These are phyloP conservation scores for Amyloporia xantha DNA, from an alignment of 768 basidiomycete genomes.

Conservation along the genomic window DNA sequence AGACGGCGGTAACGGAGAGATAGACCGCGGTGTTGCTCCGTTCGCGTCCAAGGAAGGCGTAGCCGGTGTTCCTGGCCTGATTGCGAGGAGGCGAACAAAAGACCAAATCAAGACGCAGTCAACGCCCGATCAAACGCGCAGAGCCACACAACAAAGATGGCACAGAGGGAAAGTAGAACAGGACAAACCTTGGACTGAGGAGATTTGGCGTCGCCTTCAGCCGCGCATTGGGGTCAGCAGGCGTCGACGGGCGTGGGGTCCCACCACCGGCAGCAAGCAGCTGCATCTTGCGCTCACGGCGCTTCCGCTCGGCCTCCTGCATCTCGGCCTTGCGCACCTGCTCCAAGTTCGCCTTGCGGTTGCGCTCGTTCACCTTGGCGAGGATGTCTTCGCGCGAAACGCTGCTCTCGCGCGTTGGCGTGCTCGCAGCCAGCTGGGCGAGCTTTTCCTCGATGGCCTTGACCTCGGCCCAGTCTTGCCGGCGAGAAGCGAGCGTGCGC, in stretches of 20 bases:
- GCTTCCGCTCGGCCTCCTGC: conserved; percentile 60
- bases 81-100: conserved; percentile 12
- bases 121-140: conserved; percentile 10
- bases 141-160: conserved; percentile 1
- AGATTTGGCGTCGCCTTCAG: conserved; percentile 57
- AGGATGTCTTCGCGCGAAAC: conserved; percentile 44
- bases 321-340: conserved; percentile 72
- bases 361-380: conserved; percentile 83
- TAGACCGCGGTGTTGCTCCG: conserved; percentile 24
- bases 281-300: conserved; percentile 58
- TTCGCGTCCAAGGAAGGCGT: conserved; percentile 33
- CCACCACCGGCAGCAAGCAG: conserved; percentile 29
- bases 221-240: conserved; percentile 56
- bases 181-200: conserved; percentile 58
- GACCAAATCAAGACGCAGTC: conserved; percentile 18
- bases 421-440: conserved; percentile 36
- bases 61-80: conserved; percentile 32
- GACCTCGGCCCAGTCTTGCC: conserved; percentile 64
- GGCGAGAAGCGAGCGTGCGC: conserved; percentile 66
- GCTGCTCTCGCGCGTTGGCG: conserved; percentile 15
- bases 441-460: conserved; percentile 57
- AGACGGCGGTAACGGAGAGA: conserved; percentile 28
- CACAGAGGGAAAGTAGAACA: conserved; percentile 3
- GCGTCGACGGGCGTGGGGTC: conserved; percentile 25
- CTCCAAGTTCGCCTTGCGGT: conserved; percentile 79